A percentile compares a stretch with the other conserved stretches of the same genome.
Evolutionary conservation across 345 rosid genomes (phyloP).

Genomic region (Eucalyptus guilfoylei): DNA sequence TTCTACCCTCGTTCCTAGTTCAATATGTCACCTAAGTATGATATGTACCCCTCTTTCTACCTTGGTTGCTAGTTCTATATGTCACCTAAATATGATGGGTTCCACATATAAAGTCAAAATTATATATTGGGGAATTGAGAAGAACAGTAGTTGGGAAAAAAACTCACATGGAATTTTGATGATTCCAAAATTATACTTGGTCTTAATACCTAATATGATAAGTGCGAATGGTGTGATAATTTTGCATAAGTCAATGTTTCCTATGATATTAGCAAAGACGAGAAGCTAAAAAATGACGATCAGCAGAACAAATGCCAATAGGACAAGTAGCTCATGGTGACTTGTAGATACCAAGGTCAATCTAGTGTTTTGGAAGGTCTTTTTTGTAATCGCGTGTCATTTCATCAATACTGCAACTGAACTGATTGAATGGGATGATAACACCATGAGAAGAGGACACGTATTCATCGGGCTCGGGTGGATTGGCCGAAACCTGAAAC

Average conservation of each 20-base stretch:
- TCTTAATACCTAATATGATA: background rate
- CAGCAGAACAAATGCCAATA: background rate
- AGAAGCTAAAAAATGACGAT: background rate
- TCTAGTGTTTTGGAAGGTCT: background rate
- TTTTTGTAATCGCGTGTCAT: background rate
- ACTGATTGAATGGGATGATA: no score
- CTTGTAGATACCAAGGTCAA: background rate
- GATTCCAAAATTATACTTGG: background rate
- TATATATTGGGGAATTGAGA: no score
- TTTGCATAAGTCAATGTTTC: background rate
- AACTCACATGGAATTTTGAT: background rate
- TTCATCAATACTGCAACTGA: background rate
- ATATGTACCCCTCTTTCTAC: no score
- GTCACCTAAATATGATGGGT: no score
- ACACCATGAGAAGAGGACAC: no score
- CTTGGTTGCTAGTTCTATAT: no score
- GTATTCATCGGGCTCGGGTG: no score
- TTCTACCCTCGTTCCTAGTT: no score
- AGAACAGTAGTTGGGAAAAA: background rate
- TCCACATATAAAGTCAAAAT: no score
- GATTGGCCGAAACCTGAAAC: no score
- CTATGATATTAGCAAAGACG: background rate
- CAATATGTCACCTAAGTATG: no score
- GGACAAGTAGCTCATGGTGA: background rate
- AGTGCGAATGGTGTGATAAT: background rate